A percentile compares a stretch with the other conserved stretches of the same genome.
phyloP scores from a whole-genome alignment of 2,329 filamentous ascomycete species.

The Decorospora gaudefroyi region DNA sequence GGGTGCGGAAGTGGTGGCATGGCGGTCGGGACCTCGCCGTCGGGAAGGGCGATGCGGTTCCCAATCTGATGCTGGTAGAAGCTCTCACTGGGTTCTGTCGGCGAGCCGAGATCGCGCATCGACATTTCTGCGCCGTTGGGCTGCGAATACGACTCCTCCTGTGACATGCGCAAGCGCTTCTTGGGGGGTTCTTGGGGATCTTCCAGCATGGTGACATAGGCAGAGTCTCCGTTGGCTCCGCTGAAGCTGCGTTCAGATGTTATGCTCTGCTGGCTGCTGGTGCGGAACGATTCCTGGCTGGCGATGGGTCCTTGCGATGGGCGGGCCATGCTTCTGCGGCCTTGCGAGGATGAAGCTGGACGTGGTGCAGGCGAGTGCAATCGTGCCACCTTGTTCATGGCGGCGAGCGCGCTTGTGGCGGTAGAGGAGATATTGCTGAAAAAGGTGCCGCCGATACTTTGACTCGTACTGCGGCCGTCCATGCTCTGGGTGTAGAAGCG shows the following conservation, averaged over 20 bases:
- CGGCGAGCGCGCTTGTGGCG: slow-evolving; percentile 88
- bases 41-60: slow-evolving; percentile 52
- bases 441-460: slow-evolving; percentile 76
- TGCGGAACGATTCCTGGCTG: slow-evolving; percentile 67
- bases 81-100: slow-evolving; percentile 79
- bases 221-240: slow-evolving; percentile 62
- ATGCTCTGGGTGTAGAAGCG: slow-evolving; percentile 79
- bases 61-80: slow-evolving; percentile 58
- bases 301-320: slow-evolving; percentile 68
- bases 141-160: slow-evolving; percentile 48
- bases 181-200: slow-evolving; percentile 75
- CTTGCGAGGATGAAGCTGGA: slow-evolving; percentile 63
- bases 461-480: slow-evolving; percentile 68
- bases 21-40: slow-evolving; percentile 62
- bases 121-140: slow-evolving; percentile 58
- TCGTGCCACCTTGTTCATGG: slow-evolving; percentile 88
- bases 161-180: slow-evolving; percentile 67
- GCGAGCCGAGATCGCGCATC: slow-evolving; percentile 65
- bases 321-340: slow-evolving; percentile 70
- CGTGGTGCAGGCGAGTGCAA: slow-evolving; percentile 82
- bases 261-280: slow-evolving; percentile 80
- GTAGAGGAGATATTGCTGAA: slow-evolving; percentile 97
- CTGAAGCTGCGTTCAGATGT: slow-evolving; percentile 75
- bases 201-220: slow-evolving; percentile 62
- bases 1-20: slow-evolving; percentile 67